phyloP scores from a whole-genome alignment of 208 protist species.

The Crithidia bombi region DNA sequence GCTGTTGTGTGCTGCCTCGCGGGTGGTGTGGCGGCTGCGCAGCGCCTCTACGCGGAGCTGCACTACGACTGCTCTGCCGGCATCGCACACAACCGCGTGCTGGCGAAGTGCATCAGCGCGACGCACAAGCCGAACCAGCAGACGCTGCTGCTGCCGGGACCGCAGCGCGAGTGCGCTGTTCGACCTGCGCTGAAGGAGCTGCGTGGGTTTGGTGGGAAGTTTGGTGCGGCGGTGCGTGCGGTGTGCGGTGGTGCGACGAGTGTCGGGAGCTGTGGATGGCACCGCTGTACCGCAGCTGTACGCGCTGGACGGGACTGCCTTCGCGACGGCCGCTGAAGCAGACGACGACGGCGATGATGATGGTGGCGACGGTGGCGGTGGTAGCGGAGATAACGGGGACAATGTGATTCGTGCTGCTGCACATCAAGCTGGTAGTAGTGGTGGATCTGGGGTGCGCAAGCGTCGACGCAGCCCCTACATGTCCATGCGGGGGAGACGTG shows the following conservation, averaged over 20 bases:
- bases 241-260: slow-evolving; percentile 44
- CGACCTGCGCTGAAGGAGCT: slow-evolving; percentile 56
- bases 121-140: slow-evolving; percentile 89
- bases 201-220: slow-evolving; percentile 85
- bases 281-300: slow-evolving; percentile 29
- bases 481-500: no score
- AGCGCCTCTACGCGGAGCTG: slow-evolving; percentile 60
- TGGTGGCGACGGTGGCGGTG: neutral
- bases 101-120: slow-evolving; percentile 84
- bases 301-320: slow-evolving; percentile 1
- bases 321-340: slow-evolving; percentile 5
- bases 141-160: slow-evolving; percentile 72
- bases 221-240: slow-evolving; percentile 53
- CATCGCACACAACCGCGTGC: slow-evolving; percentile 82
- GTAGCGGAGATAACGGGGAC: no score
- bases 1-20: slow-evolving; percentile 66
- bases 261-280: slow-evolving; percentile 68
- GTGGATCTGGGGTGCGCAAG: no score
- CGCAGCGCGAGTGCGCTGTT: slow-evolving; percentile 61
- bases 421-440: neutral
- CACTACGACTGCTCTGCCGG: slow-evolving; percentile 88
- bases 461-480: no score
- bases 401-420: no score
- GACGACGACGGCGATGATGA: slow-evolving; percentile 14
- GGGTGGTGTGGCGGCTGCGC: slow-evolving; percentile 68